These are phyloP conservation scores for Opeltia flavorubescens DNA, from an alignment of 495 filamentous ascomycete genomes.

Conservation along the genomic window DNA sequence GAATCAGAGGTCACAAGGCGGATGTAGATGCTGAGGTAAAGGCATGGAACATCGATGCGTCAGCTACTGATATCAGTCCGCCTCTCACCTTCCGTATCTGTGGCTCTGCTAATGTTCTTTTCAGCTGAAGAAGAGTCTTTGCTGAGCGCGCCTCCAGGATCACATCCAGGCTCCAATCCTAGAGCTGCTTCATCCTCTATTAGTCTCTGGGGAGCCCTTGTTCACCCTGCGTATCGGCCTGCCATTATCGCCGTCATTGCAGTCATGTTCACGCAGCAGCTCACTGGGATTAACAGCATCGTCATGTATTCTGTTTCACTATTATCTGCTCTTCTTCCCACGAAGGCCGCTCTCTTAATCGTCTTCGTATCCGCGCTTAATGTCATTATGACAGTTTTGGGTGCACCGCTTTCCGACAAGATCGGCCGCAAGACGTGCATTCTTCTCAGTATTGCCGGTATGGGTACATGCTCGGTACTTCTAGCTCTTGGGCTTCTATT, in stretches of 20 bases:
- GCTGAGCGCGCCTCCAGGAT: constrained; percentile 25
- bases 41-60: constrained; percentile 38
- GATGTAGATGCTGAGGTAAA: constrained; percentile 64
- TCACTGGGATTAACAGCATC: constrained; percentile 89
- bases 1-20: constrained; percentile 53
- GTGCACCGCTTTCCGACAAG: constrained; percentile 72
- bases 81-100: background rate
- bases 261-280: constrained; percentile 86
- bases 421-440: constrained; percentile 77
- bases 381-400: constrained; percentile 62
- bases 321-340: constrained; percentile 59
- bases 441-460: constrained; percentile 64
- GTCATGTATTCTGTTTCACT: constrained; percentile 96
- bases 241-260: constrained; percentile 75
- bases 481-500: constrained; percentile 64
- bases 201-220: constrained; percentile 51
- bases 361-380: constrained; percentile 79
- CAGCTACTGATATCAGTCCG: constrained; percentile 26
- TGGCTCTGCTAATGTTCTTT: background rate
- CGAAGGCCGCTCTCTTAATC: constrained; percentile 63
- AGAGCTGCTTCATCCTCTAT: constrained; percentile 30
- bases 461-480: constrained; percentile 59
- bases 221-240: constrained; percentile 51
- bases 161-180: constrained; percentile 12
- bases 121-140: constrained; percentile 33